Evolutionary conservation across 2,329 filamentous ascomycete genomes (phyloP), one percentile per base, ranked within the genome.

Genomic region (Leptodontidium sp.): DNA sequence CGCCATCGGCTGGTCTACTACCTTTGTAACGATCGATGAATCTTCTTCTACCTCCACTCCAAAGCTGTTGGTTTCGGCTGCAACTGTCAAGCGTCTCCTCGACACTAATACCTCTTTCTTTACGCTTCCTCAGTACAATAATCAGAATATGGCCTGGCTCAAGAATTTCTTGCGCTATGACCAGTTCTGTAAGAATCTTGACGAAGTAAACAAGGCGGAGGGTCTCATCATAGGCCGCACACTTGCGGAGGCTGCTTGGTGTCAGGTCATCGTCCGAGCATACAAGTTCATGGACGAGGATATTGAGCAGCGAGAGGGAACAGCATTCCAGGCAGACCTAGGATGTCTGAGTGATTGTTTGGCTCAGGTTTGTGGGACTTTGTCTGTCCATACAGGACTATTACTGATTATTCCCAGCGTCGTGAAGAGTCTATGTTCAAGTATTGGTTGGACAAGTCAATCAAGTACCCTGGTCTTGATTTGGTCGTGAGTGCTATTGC

Each of bases 201-300:
- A 65, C 38, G 9, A 38, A 32, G 38, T 38, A 15, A 58, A 64
- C 26, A 45, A 57, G 62, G 50, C 6, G 1, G 40, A 64, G 9
- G 38, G 21, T 29, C 32, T 64, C 12, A 17, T 64, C 26, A 55
- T 64, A 11, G 62, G 62, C 4, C 50, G 50, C 17, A 55, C 35
- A 35, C 35, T 64, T 15, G n/a, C 53, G 21, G 50, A 64, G 8
- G 49, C 38, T 32, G 62, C 62, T 35, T 64, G 62, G 50, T 64
- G 50, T 38, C 57, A 47, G 40, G 35, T 64, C 3, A 50, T 64
- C 14, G 35, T 58, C 11, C 55, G 38, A 17, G 55, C 32, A 5
- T 58, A 58, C 55, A 58, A 43, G n/a, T 24, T 6, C 35, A 58
- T 40, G 35, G 55, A 58, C 14, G 55, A 58, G 32, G 8, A 24